Evolutionary conservation across 192 early-diverging fungal genomes (phyloP), one percentile per base, ranked within the genome.

Genomic region (Coemansia pectinata): DNA sequence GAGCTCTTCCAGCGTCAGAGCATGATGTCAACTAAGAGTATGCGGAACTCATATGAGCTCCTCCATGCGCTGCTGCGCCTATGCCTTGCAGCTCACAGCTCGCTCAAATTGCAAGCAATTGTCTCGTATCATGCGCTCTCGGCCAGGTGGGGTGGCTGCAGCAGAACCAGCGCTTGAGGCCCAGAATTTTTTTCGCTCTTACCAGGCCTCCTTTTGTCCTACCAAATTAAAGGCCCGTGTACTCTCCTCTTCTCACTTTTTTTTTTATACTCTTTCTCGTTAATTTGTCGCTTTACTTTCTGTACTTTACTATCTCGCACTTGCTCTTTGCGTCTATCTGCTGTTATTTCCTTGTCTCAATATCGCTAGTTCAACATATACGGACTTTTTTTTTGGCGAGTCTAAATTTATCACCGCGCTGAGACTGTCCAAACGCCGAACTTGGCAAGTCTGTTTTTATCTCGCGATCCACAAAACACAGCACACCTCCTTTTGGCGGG

Each of bases 101-200:
- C 42, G 47, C 47, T 48, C 47, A 48, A 48, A 29, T 15, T 55
- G 29, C 27, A 6, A 8, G 7, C 15, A 14, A 50, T 12, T 55
- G 52, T 25, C 52, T 25, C 25, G 52, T 15, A 55, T 55, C 52
- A 55, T 55, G 52, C 47, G 47, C 47, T 19, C 47, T 19, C 11
- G 52, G 12, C 52, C 25, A 55, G 52, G 52, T 55, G 47, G 52
- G 27, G 52, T 27, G 52, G 52, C 52, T 55, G 52, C 52, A 55
- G 52, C 52, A 55, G 52, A 55, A 29, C 52, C 52, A 55, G 11
- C 3, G 27, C 52, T 14, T 15, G 14, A 55, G 23, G 52, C 9
- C 25, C 11, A 15, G 52, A 27, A 17, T 9, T 17, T 45, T 45
- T 21, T 17, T n/a, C 44, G 17, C 44, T 15, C 44, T 45, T 17